Conservation (phyloP, 768 basidiomycete genomes). For the Boletus reticulatus region DNA sequence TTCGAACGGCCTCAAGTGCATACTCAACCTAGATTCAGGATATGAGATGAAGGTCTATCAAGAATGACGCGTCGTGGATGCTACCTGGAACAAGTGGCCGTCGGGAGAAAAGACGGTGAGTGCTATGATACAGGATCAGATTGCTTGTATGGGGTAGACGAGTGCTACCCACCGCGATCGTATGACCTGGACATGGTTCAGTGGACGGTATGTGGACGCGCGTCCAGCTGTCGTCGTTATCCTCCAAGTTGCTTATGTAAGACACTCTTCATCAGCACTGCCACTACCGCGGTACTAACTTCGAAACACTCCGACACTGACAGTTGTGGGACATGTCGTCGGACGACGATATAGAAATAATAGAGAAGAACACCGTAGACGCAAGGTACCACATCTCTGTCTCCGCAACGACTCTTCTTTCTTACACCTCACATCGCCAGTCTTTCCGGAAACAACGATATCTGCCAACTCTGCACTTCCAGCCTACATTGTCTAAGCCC, state of each 20-base stretch:
- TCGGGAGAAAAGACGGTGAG: constrained; percentile 98
- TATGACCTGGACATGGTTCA: constrained; percentile 85
- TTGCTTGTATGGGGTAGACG: not conserved
- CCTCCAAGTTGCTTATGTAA: constrained; percentile 25
- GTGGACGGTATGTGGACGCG: constrained; percentile 42
- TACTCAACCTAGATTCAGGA: constrained; percentile 82
- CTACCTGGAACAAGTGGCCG: constrained; percentile 96
- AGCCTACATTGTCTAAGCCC: constrained; percentile 40
- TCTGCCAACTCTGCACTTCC: constrained; percentile 52
- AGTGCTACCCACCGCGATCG: constrained; percentile 81
- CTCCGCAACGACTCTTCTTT: not conserved
- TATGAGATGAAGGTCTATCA: constrained; percentile 9
- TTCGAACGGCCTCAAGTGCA: constrained; percentile 94
- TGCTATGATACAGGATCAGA: constrained; percentile 46
- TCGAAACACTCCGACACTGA: too few relatives aligned
- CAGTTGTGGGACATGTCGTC: not conserved
- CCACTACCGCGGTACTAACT: constrained; percentile 2
- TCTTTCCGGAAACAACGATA: constrained; percentile 16
- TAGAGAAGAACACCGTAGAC: constrained; percentile 4
- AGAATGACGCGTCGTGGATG: constrained; percentile 28
- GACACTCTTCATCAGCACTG: not conserved
- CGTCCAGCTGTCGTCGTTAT: constrained; percentile 33
- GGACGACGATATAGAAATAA: constrained; percentile 27
- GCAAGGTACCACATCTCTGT: constrained; percentile 9
- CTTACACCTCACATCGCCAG: constrained; percentile 7